Percentiles rank a stretch among this genome's conserved stretches.
These are phyloP conservation scores for Panellus pusillus DNA, from an alignment of 768 basidiomycete genomes.

Conservation along the genomic window DNA sequence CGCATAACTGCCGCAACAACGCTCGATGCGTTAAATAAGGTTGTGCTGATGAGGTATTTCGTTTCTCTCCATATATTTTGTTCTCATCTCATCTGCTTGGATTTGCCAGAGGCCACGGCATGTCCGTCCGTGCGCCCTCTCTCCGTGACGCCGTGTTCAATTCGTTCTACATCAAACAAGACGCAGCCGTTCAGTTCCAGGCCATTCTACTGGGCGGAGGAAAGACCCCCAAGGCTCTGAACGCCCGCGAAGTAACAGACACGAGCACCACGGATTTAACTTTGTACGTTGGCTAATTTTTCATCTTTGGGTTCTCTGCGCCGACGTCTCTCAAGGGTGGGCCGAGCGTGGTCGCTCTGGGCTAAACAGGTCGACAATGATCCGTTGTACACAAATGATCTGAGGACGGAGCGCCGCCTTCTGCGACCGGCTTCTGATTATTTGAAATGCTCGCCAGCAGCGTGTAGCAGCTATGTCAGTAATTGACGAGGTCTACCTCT, in stretches of 20 bases:
- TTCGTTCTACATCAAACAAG: slow-evolving; percentile 21
- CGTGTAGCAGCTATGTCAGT: too few species aligned
- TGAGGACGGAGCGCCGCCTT: slow-evolving; percentile 6
- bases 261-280: slow-evolving; percentile 10
- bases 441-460: too few species aligned
- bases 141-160: slow-evolving; percentile 23
- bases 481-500: too few species aligned
- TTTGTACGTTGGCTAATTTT: slow-evolving; percentile 5
- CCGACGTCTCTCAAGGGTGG: background rate
- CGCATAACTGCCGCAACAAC: too few species aligned
- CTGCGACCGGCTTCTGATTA: slow-evolving; percentile 7
- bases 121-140: slow-evolving; percentile 21
- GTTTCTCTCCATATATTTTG: too few species aligned
- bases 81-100: too few species aligned
- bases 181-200: slow-evolving; percentile 22
- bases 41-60: slow-evolving; percentile 22
- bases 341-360: slow-evolving; percentile 16
- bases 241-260: slow-evolving; percentile 19
- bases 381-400: slow-evolving; percentile 15
- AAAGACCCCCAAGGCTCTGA: slow-evolving; percentile 7
- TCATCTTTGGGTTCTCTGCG: background rate
- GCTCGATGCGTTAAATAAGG: background rate
- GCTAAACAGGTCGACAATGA: slow-evolving; percentile 12
- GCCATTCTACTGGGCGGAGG: slow-evolving; percentile 19
- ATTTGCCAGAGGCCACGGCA: slow-evolving; percentile 19